phyloP scores from a whole-genome alignment of 2,329 filamentous ascomycete species.

The Fusarium sp. region DNA sequence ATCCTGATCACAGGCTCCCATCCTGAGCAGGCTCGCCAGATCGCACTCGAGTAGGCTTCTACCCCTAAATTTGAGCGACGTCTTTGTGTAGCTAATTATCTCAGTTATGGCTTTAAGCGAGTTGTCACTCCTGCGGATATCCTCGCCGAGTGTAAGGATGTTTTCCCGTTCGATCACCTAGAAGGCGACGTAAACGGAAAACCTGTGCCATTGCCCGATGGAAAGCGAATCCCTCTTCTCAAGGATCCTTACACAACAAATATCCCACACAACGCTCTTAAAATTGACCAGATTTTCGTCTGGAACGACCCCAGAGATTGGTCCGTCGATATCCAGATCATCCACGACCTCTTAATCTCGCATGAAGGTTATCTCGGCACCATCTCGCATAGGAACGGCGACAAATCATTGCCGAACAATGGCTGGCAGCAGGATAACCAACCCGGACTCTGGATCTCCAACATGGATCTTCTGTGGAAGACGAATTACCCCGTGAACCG shows the following conservation, averaged over 20 bases:
- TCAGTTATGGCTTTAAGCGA: slow-evolving; percentile 77
- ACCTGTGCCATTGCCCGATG: slow-evolving; percentile 47
- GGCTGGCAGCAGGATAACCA: slow-evolving; percentile 89
- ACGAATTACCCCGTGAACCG: slow-evolving; percentile 86
- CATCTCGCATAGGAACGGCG: slow-evolving; percentile 77
- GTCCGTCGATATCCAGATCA: slow-evolving; percentile 88
- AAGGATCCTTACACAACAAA: slow-evolving; percentile 48
- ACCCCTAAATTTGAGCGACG: slow-evolving; percentile 29
- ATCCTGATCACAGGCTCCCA: slow-evolving; percentile 80
- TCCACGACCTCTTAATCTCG: slow-evolving; percentile 86
- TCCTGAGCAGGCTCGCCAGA: slow-evolving; percentile 73
- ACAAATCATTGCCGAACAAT: slow-evolving; percentile 70
- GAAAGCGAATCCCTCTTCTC: slow-evolving; percentile 47
- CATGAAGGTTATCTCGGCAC: slow-evolving; percentile 84
- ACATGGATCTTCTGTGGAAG: slow-evolving; percentile 91
- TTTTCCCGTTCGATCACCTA: slow-evolving; percentile 82
- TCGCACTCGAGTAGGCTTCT: slow-evolving; percentile 72
- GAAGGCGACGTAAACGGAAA: slow-evolving; percentile 47
- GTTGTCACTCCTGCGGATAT: slow-evolving; percentile 91
- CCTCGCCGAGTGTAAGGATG: slow-evolving; percentile 74
- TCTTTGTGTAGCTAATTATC: background rate
- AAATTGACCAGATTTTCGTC: slow-evolving; percentile 90
- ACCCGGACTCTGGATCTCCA: slow-evolving; percentile 86
- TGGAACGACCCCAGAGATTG: slow-evolving; percentile 98
- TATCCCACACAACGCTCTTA: slow-evolving; percentile 63